phyloP scores from a whole-genome alignment of 371 early-diverging fungal genomes.

The Coemansia sp. region DNA sequence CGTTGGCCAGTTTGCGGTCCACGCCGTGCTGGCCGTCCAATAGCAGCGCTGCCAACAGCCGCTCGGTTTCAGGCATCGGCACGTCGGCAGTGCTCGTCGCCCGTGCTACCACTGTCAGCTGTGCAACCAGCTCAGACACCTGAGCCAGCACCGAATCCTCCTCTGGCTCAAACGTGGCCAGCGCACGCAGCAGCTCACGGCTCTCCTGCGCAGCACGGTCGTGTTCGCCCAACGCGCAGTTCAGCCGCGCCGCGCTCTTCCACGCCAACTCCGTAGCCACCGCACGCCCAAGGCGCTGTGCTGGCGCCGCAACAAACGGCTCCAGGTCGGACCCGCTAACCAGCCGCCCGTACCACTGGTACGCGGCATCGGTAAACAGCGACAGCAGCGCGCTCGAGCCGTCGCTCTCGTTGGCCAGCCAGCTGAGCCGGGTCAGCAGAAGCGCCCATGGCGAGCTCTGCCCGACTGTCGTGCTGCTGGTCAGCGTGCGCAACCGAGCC shows the following conservation, averaged over 20 bases:
- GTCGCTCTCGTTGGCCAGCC: conserved; percentile 25
- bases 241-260: conserved; percentile 9
- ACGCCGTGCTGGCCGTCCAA: neutral
- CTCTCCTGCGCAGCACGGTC: neutral
- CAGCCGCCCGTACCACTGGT: conserved; percentile 20
- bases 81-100: neutral
- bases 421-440: conserved; percentile 25
- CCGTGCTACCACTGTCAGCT: neutral
- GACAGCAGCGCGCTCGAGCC: conserved; percentile 3
- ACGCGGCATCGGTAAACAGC: conserved; percentile 20
- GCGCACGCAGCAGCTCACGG: conserved; percentile 15
- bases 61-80: conserved; percentile 2
- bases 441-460: conserved; percentile 29
- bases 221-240: conserved; percentile 14
- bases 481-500: neutral
- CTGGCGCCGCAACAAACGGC: conserved; percentile 1
- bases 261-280: conserved; percentile 37
- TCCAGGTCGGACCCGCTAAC: neutral
- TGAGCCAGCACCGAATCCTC: neutral
- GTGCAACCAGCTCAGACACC: neutral
- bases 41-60: conserved; percentile 3
- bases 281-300: conserved; percentile 11
- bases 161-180: conserved; percentile 13
- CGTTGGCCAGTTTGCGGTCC: neutral
- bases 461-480: neutral